phyloP scores from a whole-genome alignment of 306 rosid genomes.

The Urtica urens region DNA sequence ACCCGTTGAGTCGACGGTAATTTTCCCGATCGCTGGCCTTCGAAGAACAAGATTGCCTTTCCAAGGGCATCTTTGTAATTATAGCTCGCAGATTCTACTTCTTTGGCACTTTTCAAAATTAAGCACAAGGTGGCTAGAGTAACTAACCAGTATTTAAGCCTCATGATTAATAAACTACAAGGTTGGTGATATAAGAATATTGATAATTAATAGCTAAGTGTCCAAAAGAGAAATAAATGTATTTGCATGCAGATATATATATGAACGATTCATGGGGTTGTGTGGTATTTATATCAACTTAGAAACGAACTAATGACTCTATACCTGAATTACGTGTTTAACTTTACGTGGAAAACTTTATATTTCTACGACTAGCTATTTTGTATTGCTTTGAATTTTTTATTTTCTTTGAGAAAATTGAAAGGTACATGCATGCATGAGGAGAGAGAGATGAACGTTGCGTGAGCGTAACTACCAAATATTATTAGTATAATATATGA shows the following conservation, averaged over 20 bases:
- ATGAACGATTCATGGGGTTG: neutral
- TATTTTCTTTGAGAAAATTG: neutral
- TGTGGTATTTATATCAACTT: constrained; percentile 13
- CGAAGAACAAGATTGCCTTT: constrained; percentile 66
- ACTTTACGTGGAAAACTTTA: constrained; percentile 1
- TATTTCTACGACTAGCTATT: neutral
- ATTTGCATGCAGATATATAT: neutral
- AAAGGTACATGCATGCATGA: neutral
- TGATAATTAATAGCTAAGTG: too few species aligned
- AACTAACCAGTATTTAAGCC: constrained; percentile 7
- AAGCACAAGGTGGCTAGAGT: constrained; percentile 25
- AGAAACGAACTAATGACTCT: neutral
- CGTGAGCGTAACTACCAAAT: constrained; percentile 6
- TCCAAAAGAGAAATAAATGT: too few species aligned
- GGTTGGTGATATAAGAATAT: too few species aligned
- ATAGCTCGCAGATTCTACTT: constrained; percentile 23
- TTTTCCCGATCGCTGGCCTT: constrained; percentile 81
- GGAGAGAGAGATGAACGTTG: constrained; percentile 8
- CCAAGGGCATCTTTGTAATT: constrained; percentile 42
- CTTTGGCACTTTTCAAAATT: constrained; percentile 21
- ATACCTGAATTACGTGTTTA: neutral
- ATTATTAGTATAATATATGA: neutral
- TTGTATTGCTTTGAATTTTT: constrained; percentile 1
- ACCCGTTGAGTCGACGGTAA: constrained; percentile 47
- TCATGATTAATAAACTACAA: neutral